Percentiles rank a stretch among this genome's conserved stretches.
Conservation (phyloP, 352 stramenopile genomes). For the Elongisporangium undulatum region DNA sequence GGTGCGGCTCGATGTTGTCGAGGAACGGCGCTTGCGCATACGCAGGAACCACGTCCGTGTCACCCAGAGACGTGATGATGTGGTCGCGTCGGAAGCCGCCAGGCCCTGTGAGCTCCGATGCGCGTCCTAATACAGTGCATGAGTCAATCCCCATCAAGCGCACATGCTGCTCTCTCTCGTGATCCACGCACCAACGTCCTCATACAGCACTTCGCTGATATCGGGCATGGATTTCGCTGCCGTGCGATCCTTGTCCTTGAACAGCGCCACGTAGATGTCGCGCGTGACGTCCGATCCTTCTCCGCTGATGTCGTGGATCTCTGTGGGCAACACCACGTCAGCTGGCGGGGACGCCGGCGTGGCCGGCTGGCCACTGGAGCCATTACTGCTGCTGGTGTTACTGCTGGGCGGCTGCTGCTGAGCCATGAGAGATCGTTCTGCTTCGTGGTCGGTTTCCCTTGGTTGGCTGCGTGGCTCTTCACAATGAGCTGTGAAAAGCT, state of each 20-base stretch:
- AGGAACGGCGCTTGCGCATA: constrained; percentile 53
- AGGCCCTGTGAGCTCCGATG: constrained; percentile 46
- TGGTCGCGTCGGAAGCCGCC: constrained; percentile 54
- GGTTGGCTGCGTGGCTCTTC: neutral
- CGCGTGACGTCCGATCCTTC: constrained; percentile 66
- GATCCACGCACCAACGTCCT: constrained; percentile 35
- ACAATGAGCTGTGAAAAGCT: neutral
- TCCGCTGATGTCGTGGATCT: constrained; percentile 47
- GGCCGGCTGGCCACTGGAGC: neutral
- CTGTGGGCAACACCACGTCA: constrained; percentile 16
- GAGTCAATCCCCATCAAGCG: constrained; percentile 1
- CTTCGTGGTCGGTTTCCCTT: neutral
- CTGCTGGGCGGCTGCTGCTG: neutral
- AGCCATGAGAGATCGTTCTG: neutral
- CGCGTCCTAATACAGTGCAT: constrained; percentile 25
- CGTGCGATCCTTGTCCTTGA: constrained; percentile 41
- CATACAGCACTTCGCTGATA: constrained; percentile 49
- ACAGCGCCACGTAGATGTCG: constrained; percentile 63
- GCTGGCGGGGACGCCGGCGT: neutral
- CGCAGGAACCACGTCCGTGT: constrained; percentile 20
- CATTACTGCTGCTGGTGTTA: neutral
- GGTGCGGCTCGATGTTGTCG: constrained; percentile 32
- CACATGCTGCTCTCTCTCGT: neutral
- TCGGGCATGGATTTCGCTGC: constrained; percentile 44
- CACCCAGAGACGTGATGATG: constrained; percentile 36